Evolutionary conservation across 2,329 filamentous ascomycete genomes (phyloP), one percentile per base, ranked within the genome.

Genomic region (Endoconidiophora polonica): DNA sequence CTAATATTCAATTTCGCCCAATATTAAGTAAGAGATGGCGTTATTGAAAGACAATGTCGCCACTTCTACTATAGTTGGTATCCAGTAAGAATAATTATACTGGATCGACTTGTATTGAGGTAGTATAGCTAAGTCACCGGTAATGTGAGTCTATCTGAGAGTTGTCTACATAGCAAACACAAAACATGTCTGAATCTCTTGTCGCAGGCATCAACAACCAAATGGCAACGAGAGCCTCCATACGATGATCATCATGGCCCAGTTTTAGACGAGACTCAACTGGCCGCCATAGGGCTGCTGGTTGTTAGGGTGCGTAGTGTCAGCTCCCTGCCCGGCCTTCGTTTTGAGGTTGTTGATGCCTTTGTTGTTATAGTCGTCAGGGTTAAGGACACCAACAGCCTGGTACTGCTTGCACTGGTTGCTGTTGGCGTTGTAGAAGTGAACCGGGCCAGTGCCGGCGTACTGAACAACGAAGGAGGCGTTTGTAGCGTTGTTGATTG

Each of bases 331-430:
- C 5, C 33, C 4, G n/a, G 66, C 66, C 58, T 68, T 66, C 52
- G 66, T 66, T 59, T 69, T 68, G 44, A 59, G 54, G n/a, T 66
- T 59, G 48, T 66, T 59, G 14, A 51, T 33, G 29, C 67, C 68
- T 7, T 63, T 65, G 56, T 65, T 61, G 41, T 64, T 52, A 2
- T 54, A 45, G 2, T 57, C 48, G 16, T 65, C 65, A 5, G 65
- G 56, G 33, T 46, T 46, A 4, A 46, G n/a, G 10, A 38, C 44
- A 9, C 44, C 44, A n/a, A 46, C 44, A 14, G 65, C 3, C 4
- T 22, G n/a, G 38, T 24, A 55, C 58, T 56, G 3, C 59, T 64
- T 45, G 62, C 60, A 46, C 22, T 46, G 44, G 18, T 16, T 24
- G 4, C 16, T 23, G 26, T 10, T 5, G 2, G 29, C 44, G 29